Evolutionary conservation across 495 filamentous ascomycete genomes (phyloP).

Genomic region (Aspergillus bridgeri): DNA sequence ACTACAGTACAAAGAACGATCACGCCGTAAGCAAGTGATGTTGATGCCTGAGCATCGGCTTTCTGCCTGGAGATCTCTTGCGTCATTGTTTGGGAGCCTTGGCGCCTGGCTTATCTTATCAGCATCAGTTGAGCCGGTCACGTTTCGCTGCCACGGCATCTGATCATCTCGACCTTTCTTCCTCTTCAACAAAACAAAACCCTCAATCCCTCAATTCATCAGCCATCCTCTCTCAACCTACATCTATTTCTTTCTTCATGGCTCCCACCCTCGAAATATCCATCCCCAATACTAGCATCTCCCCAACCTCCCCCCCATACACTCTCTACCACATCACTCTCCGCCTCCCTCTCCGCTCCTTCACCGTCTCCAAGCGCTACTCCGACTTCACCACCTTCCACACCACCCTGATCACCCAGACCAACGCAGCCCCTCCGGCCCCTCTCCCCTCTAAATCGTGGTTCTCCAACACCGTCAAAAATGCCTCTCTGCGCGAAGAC

Average conservation of each 20-base stretch:
- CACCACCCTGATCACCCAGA: constrained; percentile 58
- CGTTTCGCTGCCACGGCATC: background rate
- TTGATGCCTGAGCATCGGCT: background rate
- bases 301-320: constrained; percentile 64
- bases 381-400: constrained; percentile 85
- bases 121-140: background rate
- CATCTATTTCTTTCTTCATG: constrained; percentile 43
- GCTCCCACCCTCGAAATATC: constrained; percentile 73
- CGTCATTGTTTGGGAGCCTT: background rate
- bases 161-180: background rate
- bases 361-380: constrained; percentile 89
- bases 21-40: too few relatives aligned
- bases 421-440: constrained; percentile 58
- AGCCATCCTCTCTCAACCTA: background rate
- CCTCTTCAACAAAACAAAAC: background rate
- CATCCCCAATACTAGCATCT: constrained; percentile 70
- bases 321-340: constrained; percentile 92
- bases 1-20: too few relatives aligned
- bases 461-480: constrained; percentile 75
- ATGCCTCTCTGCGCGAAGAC: constrained; percentile 72
- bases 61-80: background rate
- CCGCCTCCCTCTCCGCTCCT: constrained; percentile 81
- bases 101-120: background rate
- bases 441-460: constrained; percentile 80
- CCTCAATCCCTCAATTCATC: background rate